Evolutionary conservation across 306 rosid genomes (phyloP).

Genomic region (Pueraria montana): DNA sequence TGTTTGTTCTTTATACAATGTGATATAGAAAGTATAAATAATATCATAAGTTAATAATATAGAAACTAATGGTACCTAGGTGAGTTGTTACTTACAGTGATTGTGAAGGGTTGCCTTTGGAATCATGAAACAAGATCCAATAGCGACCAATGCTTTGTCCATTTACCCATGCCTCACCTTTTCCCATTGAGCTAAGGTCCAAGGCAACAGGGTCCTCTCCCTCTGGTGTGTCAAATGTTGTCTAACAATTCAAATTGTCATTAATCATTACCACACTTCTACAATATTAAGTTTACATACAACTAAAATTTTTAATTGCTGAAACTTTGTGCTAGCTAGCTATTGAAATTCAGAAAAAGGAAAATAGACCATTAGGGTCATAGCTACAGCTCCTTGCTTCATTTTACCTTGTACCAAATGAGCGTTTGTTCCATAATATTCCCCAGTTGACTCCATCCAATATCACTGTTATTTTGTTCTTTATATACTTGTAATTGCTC

Average conservation of each 20-base stretch:
- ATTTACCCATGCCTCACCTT: conserved; percentile 79
- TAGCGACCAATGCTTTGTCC: conserved; percentile 83
- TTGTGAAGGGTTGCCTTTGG: conserved; percentile 69
- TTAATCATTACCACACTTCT: not conserved
- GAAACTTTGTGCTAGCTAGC: conserved; percentile 12
- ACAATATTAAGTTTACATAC: not conserved
- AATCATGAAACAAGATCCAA: conserved; percentile 70
- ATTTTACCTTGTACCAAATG: conserved; percentile 76
- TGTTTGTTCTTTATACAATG: not conserved
- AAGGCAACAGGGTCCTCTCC: conserved; percentile 66
- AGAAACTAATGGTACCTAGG: not conserved
- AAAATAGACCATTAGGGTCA: conserved; percentile 8
- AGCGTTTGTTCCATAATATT: conserved; percentile 51
- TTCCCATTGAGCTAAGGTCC: conserved; percentile 75
- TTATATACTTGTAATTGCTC: conserved; percentile 60
- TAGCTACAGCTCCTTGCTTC: not conserved
- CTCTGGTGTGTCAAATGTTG: conserved; percentile 59
- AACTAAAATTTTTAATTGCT: not conserved
- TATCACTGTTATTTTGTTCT: conserved; percentile 48
- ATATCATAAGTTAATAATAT: not conserved
- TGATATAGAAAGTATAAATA: not conserved
- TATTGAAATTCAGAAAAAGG: not conserved
- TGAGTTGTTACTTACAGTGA: conserved; percentile 56
- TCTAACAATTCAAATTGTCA: conserved; percentile 49
- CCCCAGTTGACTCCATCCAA: conserved; percentile 58